These are phyloP conservation scores for Fusarium verrucosum DNA, from an alignment of 2,329 filamentous ascomycete genomes.

Conservation along the genomic window DNA sequence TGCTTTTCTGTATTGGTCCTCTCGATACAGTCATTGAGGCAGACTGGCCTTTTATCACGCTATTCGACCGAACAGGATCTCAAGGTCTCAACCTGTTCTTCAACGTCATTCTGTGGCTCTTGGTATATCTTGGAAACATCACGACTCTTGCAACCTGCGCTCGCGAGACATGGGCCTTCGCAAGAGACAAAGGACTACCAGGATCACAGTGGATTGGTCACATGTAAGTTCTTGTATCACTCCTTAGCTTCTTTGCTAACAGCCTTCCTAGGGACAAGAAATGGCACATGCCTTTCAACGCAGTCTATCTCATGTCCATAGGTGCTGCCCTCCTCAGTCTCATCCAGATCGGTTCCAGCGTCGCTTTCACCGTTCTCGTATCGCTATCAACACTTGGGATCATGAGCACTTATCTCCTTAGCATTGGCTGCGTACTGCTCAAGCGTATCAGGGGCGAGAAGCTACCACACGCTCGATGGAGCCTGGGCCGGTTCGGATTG, in stretches of 20 bases:
- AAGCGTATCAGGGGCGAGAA: constrained; percentile 22
- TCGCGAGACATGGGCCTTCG: constrained; percentile 28
- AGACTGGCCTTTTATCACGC: constrained; percentile 19
- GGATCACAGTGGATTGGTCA: constrained; percentile 21
- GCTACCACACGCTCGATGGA: constrained; percentile 20
- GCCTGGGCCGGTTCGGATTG: constrained; percentile 7
- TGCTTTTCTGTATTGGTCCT: constrained; percentile 29
- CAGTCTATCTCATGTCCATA: constrained; percentile 25
- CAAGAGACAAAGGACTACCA: constrained; percentile 12
- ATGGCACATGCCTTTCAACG: constrained; percentile 28
- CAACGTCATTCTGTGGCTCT: constrained; percentile 19
- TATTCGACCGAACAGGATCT: constrained; percentile 17
- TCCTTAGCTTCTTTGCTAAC: accelerated
- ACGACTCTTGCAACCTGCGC: constrained; percentile 25
- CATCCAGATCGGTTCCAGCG: constrained; percentile 22
- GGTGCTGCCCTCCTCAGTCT: constrained; percentile 18
- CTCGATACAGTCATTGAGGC: constrained; percentile 6
- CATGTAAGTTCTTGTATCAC: not conserved
- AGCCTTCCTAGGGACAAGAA: constrained; percentile 1
- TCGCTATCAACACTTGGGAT: constrained; percentile 23
- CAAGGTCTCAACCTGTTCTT: constrained; percentile 18
- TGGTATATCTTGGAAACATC: constrained; percentile 23
- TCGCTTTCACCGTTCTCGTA: constrained; percentile 17
- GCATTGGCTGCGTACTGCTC: constrained; percentile 23
- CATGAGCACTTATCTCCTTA: constrained; percentile 25